These are phyloP conservation scores for Fomitopsis pinicola DNA, from an alignment of 1,284 basidiomycete species.

Conservation along the genomic window DNA sequence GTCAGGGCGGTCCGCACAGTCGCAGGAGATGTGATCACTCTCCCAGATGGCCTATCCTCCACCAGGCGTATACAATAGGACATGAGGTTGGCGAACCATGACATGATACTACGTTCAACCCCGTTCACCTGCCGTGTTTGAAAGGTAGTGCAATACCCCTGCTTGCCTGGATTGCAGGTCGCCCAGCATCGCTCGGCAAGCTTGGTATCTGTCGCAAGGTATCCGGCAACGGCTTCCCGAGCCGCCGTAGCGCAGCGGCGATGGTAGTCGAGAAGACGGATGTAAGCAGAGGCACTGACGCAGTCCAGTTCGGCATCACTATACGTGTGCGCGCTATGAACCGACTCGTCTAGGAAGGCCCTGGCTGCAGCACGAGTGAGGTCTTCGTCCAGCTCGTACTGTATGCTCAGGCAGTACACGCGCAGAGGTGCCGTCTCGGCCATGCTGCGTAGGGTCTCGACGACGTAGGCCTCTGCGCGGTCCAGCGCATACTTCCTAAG, in stretches of 20 bases:
- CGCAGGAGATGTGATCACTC: too few relatives aligned
- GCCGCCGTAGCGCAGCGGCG: background rate
- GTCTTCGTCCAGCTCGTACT: background rate
- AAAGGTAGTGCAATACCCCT: too few relatives aligned
- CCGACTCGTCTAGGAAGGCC: background rate
- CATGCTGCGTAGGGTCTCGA: background rate
- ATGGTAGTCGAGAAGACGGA: background rate
- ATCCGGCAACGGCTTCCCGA: background rate
- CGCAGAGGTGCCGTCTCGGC: background rate
- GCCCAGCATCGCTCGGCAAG: background rate
- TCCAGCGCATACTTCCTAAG: constrained; percentile 11
- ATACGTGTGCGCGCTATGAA: background rate
- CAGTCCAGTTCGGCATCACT: background rate
- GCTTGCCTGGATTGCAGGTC: too few relatives aligned
- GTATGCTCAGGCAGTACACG: background rate
- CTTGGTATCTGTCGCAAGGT: background rate
- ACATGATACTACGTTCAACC: too few relatives aligned
- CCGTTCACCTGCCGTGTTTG: too few relatives aligned
- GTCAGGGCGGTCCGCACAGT: too few relatives aligned
- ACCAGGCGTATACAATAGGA: too few relatives aligned
- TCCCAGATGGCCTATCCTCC: too few relatives aligned
- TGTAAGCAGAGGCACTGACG: background rate
- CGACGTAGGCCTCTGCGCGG: background rate
- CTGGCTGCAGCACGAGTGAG: background rate
- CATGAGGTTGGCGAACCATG: too few relatives aligned